Evolutionary conservation across 208 protist genomes (phyloP).

Genomic region (Tritrichomonas musculus): DNA sequence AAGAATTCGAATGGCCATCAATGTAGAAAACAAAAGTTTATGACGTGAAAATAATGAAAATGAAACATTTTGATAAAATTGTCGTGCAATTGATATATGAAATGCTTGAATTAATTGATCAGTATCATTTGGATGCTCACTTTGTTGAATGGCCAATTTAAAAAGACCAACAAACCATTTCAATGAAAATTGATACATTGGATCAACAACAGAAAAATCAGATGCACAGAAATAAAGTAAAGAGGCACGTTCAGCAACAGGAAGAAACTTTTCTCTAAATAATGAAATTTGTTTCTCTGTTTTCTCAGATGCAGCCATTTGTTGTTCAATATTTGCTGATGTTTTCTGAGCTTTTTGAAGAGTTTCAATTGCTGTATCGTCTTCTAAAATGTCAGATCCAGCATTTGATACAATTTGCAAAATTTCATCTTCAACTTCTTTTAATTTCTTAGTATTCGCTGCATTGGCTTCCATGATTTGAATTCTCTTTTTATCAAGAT

Average conservation of each 20-base stretch:
- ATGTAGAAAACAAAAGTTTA: conserved; percentile 96
- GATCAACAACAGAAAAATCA: conserved; percentile 54
- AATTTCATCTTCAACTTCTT: conserved; percentile 88
- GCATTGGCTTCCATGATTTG: conserved; percentile 87
- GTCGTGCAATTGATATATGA: conserved; percentile 76
- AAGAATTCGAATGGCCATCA: conserved; percentile 66
- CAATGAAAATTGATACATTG: conserved; percentile 53
- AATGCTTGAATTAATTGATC: neutral
- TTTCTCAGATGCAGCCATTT: conserved; percentile 72
- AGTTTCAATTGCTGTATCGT: conserved; percentile 86
- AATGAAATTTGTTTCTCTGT: conserved; percentile 79
- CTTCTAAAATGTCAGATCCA: conserved; percentile 85
- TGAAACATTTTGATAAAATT: conserved; percentile 69
- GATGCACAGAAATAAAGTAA: conserved; percentile 85
- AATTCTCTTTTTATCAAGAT: conserved; percentile 84
- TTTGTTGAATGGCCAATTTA: neutral
- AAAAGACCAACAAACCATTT: conserved; percentile 28
- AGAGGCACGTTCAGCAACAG: conserved; percentile 74
- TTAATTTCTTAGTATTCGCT: conserved; percentile 91
- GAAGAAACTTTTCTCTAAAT: conserved; percentile 75
- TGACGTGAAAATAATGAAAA: conserved; percentile 92
- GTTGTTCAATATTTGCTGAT: conserved; percentile 70
- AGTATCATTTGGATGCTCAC: neutral
- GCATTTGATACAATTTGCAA: conserved; percentile 76
- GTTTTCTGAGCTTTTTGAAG: conserved; percentile 69